Evolutionary conservation across 306 rosid species (phyloP).

Genomic region (Cucurbita pepo): DNA sequence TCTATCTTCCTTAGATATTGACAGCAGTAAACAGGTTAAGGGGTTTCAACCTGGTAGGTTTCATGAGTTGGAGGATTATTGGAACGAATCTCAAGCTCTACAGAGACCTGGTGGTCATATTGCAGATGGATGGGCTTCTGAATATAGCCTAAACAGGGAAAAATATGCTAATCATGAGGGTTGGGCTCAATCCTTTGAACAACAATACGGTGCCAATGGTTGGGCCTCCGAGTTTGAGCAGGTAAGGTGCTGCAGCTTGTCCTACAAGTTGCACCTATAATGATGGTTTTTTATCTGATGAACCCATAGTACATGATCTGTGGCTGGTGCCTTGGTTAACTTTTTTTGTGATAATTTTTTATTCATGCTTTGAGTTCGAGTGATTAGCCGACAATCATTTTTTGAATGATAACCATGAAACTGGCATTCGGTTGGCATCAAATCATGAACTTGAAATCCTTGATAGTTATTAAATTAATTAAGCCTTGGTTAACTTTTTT

Average conservation of each 20-base stretch:
- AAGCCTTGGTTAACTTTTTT: not conserved
- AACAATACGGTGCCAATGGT: constrained; percentile 67
- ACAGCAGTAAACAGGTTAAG: constrained; percentile 30
- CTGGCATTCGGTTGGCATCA: not conserved
- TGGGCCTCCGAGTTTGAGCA: constrained; percentile 97
- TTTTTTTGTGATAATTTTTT: not conserved
- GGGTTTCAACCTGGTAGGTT: constrained; percentile 50
- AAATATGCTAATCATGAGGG: constrained; percentile 45
- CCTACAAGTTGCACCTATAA: not conserved
- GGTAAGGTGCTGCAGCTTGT: constrained; percentile 21
- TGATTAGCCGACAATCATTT: not conserved
- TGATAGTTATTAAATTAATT: not conserved
- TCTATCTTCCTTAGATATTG: constrained; percentile 71
- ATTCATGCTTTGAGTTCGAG: not conserved
- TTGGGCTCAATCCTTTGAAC: constrained; percentile 87
- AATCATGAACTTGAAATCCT: not conserved
- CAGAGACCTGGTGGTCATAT: constrained; percentile 36
- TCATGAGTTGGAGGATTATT: constrained; percentile 70
- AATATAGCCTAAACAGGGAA: constrained; percentile 46
- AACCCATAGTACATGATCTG: not conserved
- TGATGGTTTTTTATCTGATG: not conserved
- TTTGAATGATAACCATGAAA: not conserved
- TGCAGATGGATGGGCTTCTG: constrained; percentile 72
- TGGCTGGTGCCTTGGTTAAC: not conserved
- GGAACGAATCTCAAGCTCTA: constrained; percentile 92